phyloP scores from a whole-genome alignment of 495 filamentous ascomycete species.

The Tetracladium setigerum region DNA sequence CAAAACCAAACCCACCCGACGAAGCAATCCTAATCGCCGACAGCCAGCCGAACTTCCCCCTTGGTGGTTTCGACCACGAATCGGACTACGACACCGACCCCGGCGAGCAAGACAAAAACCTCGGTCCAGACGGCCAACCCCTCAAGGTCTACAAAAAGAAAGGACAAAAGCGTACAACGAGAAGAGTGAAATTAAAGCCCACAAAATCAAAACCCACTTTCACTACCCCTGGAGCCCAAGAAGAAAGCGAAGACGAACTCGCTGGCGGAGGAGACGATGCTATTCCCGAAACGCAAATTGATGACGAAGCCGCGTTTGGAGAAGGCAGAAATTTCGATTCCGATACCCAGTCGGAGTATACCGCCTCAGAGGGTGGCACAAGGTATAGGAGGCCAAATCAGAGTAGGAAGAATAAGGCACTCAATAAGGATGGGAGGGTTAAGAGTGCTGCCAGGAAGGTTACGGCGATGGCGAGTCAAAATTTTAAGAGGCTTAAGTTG shows the following conservation, averaged over 20 bases:
- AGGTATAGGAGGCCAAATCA: constrained; percentile 23
- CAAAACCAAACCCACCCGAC: constrained; percentile 6
- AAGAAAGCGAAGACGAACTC: constrained; percentile 24
- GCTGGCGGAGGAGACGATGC: constrained; percentile 20
- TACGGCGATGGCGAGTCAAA: constrained; percentile 67
- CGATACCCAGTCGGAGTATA: constrained; percentile 28
- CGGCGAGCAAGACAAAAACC: constrained; percentile 18
- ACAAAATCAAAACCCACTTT: constrained; percentile 27
- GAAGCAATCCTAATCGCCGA: constrained; percentile 49
- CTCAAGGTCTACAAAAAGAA: constrained; percentile 78
- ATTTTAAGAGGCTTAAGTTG: constrained; percentile 78
- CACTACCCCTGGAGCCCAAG: not conserved
- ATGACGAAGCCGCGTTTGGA: constrained; percentile 19
- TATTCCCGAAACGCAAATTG: constrained; percentile 38
- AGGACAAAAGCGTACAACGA: constrained; percentile 82
- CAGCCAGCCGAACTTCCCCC: constrained; percentile 46
- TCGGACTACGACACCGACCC: constrained; percentile 40
- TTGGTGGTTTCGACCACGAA: constrained; percentile 57
- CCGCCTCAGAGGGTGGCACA: constrained; percentile 18
- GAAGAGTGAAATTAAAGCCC: constrained; percentile 64
- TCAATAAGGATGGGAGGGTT: constrained; percentile 37
- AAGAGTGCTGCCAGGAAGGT: constrained; percentile 55
- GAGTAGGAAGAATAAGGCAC: constrained; percentile 28
- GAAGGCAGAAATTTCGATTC: constrained; percentile 27
- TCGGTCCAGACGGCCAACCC: constrained; percentile 37